Evolutionary conservation across 1,284 basidiomycete species (phyloP), one percentile per base, ranked within the genome.

Genomic region (Phylloporus sp.): DNA sequence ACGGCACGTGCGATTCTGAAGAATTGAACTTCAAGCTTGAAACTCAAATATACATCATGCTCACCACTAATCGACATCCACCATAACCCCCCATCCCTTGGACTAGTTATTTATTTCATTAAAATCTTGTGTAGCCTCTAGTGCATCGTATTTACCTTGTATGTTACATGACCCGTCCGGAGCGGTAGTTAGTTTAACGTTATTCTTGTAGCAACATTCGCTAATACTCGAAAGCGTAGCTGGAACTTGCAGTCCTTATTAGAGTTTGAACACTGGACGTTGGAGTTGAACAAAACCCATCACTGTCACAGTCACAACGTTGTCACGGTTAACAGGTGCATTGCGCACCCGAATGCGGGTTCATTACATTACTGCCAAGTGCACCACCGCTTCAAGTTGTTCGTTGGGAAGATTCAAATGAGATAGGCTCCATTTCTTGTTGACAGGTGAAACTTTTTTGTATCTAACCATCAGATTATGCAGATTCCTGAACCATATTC

Each of bases 1-100:
- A 98, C 96, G 12, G 77, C 80, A 56, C 86, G 89, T n/a, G 84
- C 94, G 12, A 69, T 80, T 61, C 66, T 90, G 66, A 83, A 49
- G 59, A 73, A 57, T 22, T 75, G 53, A 64, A 52, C 18, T 29
- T 18, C 61, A 31, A 46, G 17, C 26, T 29, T 37, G 26, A 55
- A 32, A 44, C 6, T 26, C 39, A 13, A 56, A 32, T 8, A 26
- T 32, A 56, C 44, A 37, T 15, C 22, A 58, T 62, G 61, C 62
- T 57, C 59, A 74, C 64, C 47, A 52, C 55, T 68, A 61, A 58
- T 69, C 58, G 59, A 24, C 60, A 68, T 49, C 22, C 37, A 56
- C 42, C 58, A 55, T 42, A 47, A 18, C 61, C 37, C 62, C 26
- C 10, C 44, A 61, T 53, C 56, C 17, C 34, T 56, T 47, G 12